Evolutionary conservation across 2,329 filamentous ascomycete species (phyloP).

Genomic region (Penicillium italicum): DNA sequence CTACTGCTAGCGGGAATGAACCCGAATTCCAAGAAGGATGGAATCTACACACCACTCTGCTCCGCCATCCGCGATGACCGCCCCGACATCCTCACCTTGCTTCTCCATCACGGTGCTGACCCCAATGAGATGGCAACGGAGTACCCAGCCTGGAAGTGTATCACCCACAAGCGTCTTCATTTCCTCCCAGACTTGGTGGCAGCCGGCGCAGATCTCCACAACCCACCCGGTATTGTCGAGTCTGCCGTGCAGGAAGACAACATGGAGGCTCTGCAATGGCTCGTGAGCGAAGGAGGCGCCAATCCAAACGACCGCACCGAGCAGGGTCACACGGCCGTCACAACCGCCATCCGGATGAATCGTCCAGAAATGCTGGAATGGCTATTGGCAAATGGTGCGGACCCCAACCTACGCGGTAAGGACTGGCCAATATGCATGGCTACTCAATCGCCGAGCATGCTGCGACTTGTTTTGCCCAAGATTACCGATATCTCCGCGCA

Average conservation of each 20-base stretch:
- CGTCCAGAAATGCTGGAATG: slow-evolving; percentile 58
- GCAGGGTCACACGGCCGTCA: slow-evolving; percentile 60
- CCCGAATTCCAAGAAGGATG: slow-evolving; percentile 61
- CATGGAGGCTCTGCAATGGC: slow-evolving; percentile 57
- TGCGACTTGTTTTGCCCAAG: slow-evolving; percentile 56
- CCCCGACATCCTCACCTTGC: slow-evolving; percentile 58
- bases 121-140: slow-evolving; percentile 57
- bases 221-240: slow-evolving; percentile 63
- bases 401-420: slow-evolving; percentile 60
- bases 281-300: slow-evolving; percentile 56
- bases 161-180: slow-evolving; percentile 62
- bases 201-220: slow-evolving; percentile 58
- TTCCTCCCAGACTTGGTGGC: slow-evolving; percentile 56
- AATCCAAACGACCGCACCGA: slow-evolving; percentile 58
- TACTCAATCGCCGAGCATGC: slow-evolving; percentile 57
- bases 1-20: slow-evolving; percentile 59
- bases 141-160: slow-evolving; percentile 65
- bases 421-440: slow-evolving; percentile 71
- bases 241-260: slow-evolving; percentile 62
- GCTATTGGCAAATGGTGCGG: slow-evolving; percentile 57
- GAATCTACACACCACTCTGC: slow-evolving; percentile 65
- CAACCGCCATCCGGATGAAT: slow-evolving; percentile 62
- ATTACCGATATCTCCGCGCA: slow-evolving; percentile 38
- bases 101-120: slow-evolving; percentile 53
- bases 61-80: slow-evolving; percentile 65